Evolutionary conservation across 768 basidiomycete genomes (phyloP), one percentile per base, ranked within the genome.

Genomic region (Inosperma sp.): DNA sequence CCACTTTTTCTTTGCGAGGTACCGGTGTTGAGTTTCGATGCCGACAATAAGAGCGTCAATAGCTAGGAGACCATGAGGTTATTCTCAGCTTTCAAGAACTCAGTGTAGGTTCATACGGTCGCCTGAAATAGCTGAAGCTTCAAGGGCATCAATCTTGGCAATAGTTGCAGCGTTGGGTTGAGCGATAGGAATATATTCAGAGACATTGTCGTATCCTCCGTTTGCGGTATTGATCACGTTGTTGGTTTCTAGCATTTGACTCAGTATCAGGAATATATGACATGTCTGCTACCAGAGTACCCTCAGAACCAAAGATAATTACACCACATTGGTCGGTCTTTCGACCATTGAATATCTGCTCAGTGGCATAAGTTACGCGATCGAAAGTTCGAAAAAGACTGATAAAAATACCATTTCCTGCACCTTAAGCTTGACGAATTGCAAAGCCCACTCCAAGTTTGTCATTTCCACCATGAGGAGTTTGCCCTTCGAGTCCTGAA

Each of bases 291-390:
- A 14, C 25, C 29, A 4, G 25, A 51, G 37, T 56, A 75, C 92
- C 80, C 65, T 90, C 83, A 2, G 86, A 81, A n/a, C 91, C 94
- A 60, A 92, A 93, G 3, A 85, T 68, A 40, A 96, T 77, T 23
- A 97, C 80, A n/a, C 92, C 90, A 63, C 92, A 91, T 62, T 91
- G 84, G 62, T 95, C 94, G 8, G 94, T 97, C 72, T 95, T 96
- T 34, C 94, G 77, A 12, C 86, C 88, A 57, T 88, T 82, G 62
- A 84, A 93, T 57, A 97, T 93, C 94, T 98, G 33, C n/a, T 56
- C 14, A 22, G 37, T 40, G 34, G 25, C 46, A 49, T 23, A 31
- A 43, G 51, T 53, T 46, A 37, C 43, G 47, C 14, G 16, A 44
- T 14, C 25, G 34, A 13, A n/a, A 14, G 34, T 25, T n/a, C 22